Evolutionary conservation across 208 protist genomes (phyloP).

Genomic region (Porcisia hertigi): DNA sequence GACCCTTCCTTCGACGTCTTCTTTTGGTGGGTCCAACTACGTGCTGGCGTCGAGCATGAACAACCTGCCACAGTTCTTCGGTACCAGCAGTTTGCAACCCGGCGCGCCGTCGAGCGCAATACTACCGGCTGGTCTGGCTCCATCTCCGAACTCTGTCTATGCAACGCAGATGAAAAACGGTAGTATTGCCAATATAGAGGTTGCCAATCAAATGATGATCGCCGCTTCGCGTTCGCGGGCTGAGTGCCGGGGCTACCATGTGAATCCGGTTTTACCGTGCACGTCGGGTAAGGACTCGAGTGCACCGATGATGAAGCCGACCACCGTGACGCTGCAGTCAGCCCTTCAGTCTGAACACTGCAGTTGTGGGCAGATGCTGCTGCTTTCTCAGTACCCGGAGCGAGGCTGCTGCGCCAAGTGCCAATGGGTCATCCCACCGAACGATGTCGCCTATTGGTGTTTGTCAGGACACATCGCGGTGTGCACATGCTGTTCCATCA

Average conservation of each 20-base stretch:
- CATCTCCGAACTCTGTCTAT: constrained; percentile 18
- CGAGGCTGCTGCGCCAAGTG: constrained; percentile 35
- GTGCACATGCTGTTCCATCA: constrained; percentile 35
- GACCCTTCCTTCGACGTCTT: constrained; percentile 6
- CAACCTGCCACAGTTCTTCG: constrained; percentile 22
- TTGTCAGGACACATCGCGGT: constrained; percentile 37
- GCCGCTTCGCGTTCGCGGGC: constrained; percentile 22
- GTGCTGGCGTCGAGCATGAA: constrained; percentile 1
- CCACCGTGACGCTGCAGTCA: constrained; percentile 31
- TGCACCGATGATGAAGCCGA: constrained; percentile 4
- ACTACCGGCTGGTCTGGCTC: neutral
- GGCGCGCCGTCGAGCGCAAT: constrained; percentile 1
- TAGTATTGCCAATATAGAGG: constrained; percentile 31
- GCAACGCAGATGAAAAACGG: constrained; percentile 20
- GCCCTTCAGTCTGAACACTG: constrained; percentile 35
- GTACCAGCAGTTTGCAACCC: constrained; percentile 6
- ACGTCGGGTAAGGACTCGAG: constrained; percentile 4
- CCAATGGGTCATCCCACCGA: constrained; percentile 15
- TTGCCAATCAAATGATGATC: constrained; percentile 36
- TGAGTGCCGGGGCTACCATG: constrained; percentile 13
- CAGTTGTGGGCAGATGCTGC: constrained; percentile 45
- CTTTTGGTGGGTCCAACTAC: constrained; percentile 9
- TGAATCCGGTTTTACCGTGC: constrained; percentile 13
- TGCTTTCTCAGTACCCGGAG: constrained; percentile 33
- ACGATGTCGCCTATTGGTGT: constrained; percentile 50